phyloP scores from a whole-genome alignment of 768 basidiomycete genomes.

The Tylopilus sp. region DNA sequence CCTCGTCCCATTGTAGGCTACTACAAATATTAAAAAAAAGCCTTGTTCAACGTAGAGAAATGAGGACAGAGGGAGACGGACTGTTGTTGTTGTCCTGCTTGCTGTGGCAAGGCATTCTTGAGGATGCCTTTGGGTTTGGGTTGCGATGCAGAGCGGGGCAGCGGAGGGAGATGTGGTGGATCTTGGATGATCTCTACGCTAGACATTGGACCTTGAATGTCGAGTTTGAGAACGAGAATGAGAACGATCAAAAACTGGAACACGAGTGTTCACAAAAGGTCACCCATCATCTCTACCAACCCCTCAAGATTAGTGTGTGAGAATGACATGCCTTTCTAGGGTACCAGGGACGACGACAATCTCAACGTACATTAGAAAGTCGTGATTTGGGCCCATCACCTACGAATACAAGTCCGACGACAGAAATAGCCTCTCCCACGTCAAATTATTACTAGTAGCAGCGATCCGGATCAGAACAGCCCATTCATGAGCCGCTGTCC shows the following conservation, averaged over 20 bases:
- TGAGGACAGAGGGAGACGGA: constrained; percentile 31
- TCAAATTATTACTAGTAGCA: neutral
- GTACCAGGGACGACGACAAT: neutral
- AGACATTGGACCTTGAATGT: constrained; percentile 19
- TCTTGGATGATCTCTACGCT: constrained; percentile 34
- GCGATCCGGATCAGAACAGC: constrained; percentile 38
- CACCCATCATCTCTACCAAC: neutral
- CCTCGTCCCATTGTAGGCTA: constrained; percentile 93
- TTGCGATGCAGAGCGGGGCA: constrained; percentile 60
- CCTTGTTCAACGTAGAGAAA: neutral
- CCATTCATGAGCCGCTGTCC: constrained; percentile 65
- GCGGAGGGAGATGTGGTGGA: constrained; percentile 43
- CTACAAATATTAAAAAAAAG: constrained; percentile 20
- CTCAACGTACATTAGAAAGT: neutral
- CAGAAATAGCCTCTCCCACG: neutral
- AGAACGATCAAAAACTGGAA: neutral
- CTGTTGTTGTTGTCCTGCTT: constrained; percentile 45
- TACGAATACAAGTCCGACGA: constrained; percentile 5
- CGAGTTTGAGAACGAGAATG: neutral
- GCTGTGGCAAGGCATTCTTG: constrained; percentile 66
- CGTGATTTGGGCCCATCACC: neutral
- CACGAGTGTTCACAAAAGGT: neutral
- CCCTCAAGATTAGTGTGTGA: constrained; percentile 16
- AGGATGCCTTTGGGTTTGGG: constrained; percentile 85
- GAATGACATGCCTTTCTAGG: constrained; percentile 25